A percentile compares a stretch with the other conserved stretches of the same genome.
Conservation (phyloP, 495 filamentous ascomycete genomes). For the Penicillium silybi region DNA sequence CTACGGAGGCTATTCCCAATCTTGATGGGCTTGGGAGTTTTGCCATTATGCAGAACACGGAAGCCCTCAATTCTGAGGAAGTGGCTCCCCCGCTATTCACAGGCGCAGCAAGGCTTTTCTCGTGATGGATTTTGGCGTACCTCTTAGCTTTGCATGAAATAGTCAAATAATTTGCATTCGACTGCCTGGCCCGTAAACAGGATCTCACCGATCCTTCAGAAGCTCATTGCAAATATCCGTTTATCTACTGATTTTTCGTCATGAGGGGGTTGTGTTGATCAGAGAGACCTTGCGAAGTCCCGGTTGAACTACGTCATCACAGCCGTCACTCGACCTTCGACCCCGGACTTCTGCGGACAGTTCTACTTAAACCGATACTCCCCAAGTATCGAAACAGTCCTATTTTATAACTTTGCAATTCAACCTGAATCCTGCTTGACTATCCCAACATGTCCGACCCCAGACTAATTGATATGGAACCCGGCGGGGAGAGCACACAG, state of each 20-base stretch:
- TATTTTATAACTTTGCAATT: background rate
- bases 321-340: conserved; percentile 13
- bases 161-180: background rate
- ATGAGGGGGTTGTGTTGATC: background rate
- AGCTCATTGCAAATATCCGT: background rate
- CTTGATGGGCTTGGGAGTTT: background rate
- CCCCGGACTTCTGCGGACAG: background rate
- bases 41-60: background rate
- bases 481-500: conserved; percentile 62
- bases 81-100: background rate
- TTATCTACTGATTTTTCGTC: background rate
- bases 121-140: conserved; percentile 5
- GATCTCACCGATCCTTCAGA: background rate
- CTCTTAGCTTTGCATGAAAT: background rate
- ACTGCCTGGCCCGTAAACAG: background rate
- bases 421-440: background rate
- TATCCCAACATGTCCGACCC: conserved; percentile 27
- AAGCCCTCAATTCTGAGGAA: background rate
- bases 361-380: background rate
- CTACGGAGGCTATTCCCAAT: conserved; percentile 1
- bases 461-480: conserved; percentile 55
- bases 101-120: conserved; percentile 17
- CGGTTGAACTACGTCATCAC: conserved; percentile 21
- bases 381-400: background rate
- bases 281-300: background rate